These are phyloP conservation scores for Dryadomyces sulphureus DNA, from an alignment of 2,329 filamentous ascomycete genomes.

Conservation along the genomic window DNA sequence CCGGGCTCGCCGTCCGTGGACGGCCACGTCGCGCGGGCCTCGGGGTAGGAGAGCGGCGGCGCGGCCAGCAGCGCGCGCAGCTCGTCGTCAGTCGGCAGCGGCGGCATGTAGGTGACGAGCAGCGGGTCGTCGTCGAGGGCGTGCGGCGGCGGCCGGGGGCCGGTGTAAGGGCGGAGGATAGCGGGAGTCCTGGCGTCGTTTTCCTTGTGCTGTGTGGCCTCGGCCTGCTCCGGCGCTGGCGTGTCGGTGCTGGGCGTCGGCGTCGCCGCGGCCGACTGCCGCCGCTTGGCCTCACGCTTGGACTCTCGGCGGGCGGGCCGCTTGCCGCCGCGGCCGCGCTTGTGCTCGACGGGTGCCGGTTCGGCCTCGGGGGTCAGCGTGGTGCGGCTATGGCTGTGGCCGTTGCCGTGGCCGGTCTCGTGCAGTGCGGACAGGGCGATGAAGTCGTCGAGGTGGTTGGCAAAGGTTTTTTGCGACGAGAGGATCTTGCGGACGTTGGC, in stretches of 20 bases:
- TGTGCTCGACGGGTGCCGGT: background rate
- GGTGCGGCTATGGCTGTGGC: background rate
- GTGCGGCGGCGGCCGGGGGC: constrained; percentile 22
- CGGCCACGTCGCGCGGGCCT: constrained; percentile 22
- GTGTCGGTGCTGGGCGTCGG: constrained; percentile 16
- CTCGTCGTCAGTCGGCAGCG: constrained; percentile 42
- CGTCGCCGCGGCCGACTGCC: background rate
- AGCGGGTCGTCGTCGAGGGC: constrained; percentile 41
- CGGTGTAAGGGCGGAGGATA: constrained; percentile 21
- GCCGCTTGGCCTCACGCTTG: background rate
- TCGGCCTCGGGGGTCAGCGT: background rate
- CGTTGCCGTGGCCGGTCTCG: constrained; percentile 17
- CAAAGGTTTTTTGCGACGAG: constrained; percentile 68
- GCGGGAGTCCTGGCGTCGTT: constrained; percentile 6
- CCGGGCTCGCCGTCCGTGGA: background rate
- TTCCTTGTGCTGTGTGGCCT: constrained; percentile 13
- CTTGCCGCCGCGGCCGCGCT: background rate
- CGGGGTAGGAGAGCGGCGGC: constrained; percentile 53
- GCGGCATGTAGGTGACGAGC: constrained; percentile 42
- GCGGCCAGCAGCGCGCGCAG: constrained; percentile 47
- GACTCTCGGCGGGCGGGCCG: constrained; percentile 3
- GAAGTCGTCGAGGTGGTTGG: constrained; percentile 70
- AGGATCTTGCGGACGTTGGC: constrained; percentile 62
- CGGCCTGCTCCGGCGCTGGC: constrained; percentile 20
- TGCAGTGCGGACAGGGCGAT: constrained; percentile 43